Base-by-base conservation (phyloP, 805 yeast genomes). In the Vanderwaltozyma yarrowii region DNA sequence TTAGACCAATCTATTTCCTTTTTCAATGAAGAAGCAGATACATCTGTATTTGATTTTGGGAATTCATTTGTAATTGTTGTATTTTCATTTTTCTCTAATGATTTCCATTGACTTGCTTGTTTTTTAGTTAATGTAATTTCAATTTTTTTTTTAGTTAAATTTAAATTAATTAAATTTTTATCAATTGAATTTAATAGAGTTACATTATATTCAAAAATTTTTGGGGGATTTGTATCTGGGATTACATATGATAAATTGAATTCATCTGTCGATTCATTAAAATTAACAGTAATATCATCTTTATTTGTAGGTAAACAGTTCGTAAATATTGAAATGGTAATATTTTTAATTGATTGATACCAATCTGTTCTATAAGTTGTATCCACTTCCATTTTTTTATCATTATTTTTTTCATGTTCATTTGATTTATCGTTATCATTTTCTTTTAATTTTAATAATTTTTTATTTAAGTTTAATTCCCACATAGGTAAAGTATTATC, bases 261-360 rank as follows among this genome's bases (percentile, higher is more conserved):
- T 66, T 12, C 51, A 2, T 47, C 51, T 9, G 55, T 35, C 1
- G 51, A 43, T 41, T 73, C 66, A 0, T 65, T 60, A 5, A 78
- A 65, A 7, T 60, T 55, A 14, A 69, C 50, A 3, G 67, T 56
- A 0, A 64, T 58, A 5, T 73, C 76, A 6, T 47, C 45, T 20
- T 40, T 39, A 18, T 39, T 30, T 8, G 32, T 66, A 8, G 80
- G 77, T 14, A 85, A 71, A 30, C 71, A 71, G 43, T 80, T 78
- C 34, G 84, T 75, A 51, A 80, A 89, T 6, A 89, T 61, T 2
- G 89, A 75, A 21, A 88, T 65, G 1, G 78, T 76, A 12, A 87
- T 73, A 3, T 57, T 54, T 1, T 62, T 62, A 9, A 62, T 50
- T 13, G 78, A 69, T 57, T 92, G 96, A 61, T 78, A 89, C 77